Base-by-base conservation (phyloP, 73 alveolate species). In the Paramecium sonneborni region DNA sequence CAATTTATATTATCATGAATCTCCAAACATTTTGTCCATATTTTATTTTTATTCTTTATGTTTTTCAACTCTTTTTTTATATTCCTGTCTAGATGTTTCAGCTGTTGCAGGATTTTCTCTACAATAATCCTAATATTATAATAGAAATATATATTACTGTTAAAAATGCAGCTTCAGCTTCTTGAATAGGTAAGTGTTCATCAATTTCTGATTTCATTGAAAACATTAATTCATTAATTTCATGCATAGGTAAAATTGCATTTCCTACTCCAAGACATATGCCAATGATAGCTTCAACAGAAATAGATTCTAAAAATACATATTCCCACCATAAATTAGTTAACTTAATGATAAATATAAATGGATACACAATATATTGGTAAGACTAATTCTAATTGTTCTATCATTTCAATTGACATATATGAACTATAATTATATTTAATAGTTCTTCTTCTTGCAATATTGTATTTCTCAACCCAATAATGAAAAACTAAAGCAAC, bases 71-170 rank as follows among this genome's bases (percentile, higher is more conserved):
- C 87, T 74, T 2, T 5, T 43, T 18, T 21, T 35, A n/a, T 74
- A 74, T 28, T 74, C 14, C 15, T 35, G 37, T 38, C 87, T 74
- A 15, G 87, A 62, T 14, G 37, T 74, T 43, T 74, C 87, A 32
- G 87, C 87, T 14, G 87, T 57, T 44, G 88, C 93, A 1, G 93
- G 93, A 67, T 86, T 86, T 62, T 86, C 93, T 62, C 93, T 86
- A 70, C 48, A 70, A 86, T 86, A 86, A 34, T 86, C 93, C 87
- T 74, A 74, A 67, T 21, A 67, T 4, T 18, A 32, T 15, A 2
- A 14, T 11, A 32, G 14, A 74, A 14, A 21, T 0, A 1, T 74
- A 32, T n/a, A 2, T 15, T 74, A 74, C 87, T 21, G 93, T 86
- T 21, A 76, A 62, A 20, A 86, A 62, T 14, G 43, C 43, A 23